Percentiles rank a stretch among this genome's conserved stretches.
Conservation (phyloP, 2,329 filamentous ascomycete species). For the Venturiaceae sp. region DNA sequence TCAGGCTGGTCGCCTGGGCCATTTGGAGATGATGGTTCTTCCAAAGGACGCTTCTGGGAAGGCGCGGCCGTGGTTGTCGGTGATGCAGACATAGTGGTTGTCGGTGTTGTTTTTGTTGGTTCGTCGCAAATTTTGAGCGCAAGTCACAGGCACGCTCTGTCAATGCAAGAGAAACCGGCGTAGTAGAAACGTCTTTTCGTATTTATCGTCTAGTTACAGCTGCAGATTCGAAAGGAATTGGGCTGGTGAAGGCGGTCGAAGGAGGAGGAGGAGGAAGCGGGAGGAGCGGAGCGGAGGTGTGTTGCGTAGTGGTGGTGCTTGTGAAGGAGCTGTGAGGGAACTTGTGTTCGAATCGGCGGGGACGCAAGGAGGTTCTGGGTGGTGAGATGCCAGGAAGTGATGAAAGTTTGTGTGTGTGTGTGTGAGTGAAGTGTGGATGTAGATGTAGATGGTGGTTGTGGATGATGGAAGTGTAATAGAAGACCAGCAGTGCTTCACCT, state of each 20-base stretch:
- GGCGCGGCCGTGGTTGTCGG: slow-evolving; percentile 40
- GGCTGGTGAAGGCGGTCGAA: slow-evolving; percentile 3
- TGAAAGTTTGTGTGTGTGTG: too few relatives aligned
- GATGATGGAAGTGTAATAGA: background rate
- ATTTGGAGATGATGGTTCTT: slow-evolving; percentile 93
- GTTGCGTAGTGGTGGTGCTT: background rate
- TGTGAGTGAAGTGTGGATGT: background rate
- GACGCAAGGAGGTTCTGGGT: background rate
- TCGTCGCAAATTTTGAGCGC: background rate
- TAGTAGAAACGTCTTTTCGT: slow-evolving; percentile 1
- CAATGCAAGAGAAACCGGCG: too few relatives aligned
- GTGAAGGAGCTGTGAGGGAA: slow-evolving; percentile 1
- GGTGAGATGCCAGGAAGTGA: background rate
- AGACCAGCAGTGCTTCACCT: too few relatives aligned
- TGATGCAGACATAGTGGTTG: slow-evolving; percentile 31
- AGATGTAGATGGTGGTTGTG: background rate
- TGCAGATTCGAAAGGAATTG: slow-evolving; percentile 5
- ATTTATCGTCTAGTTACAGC: slow-evolving; percentile 7
- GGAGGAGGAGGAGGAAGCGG: background rate
- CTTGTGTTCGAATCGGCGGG: background rate
- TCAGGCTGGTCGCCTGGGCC: slow-evolving; percentile 88
- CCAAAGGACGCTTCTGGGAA: slow-evolving; percentile 85
- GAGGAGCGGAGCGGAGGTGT: background rate
- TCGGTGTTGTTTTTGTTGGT: background rate
- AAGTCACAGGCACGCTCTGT: too few relatives aligned